Evolutionary conservation across 257 asterid genomes (phyloP), one percentile per base, ranked within the genome.

Genomic region (Solanum gandarillasii): DNA sequence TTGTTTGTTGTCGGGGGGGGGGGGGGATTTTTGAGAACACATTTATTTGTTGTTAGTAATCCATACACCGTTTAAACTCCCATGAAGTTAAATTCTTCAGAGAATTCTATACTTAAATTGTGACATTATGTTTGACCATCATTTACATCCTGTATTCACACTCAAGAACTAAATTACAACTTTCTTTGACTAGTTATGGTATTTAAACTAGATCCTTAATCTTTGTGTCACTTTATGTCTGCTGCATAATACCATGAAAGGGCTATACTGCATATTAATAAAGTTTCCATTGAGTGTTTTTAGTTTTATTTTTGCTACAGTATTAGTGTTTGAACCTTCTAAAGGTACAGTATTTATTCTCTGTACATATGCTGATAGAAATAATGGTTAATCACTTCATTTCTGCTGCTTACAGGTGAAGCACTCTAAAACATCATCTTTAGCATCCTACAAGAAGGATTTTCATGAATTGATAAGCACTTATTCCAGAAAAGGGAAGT

Each of bases 391-490:
- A 41, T 25, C 62, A 78, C 14, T 41, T 78, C 62, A 25, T 68
- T n/a, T 38, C 79, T 60, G 23, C 6, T 38, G 31, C 89, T 88
- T 92, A 88, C 95, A 93, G 97, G 97, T 94, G 86, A 91, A 92
- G 88, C 94, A 94, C 89, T 92, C 95, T 92, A 93, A 89, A 87
- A 94, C 96, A 79, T 89, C 94, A 87, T 92, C 95, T 72, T 32
- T 78, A 39, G 88, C 92, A 82, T 93, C 96, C 84, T 94, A 93
- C 83, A 91, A 89, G 90, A 92, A 90, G 88, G 97, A 94, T 90
- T 92, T 95, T 72, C 78, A 86, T 74, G 94, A 93, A 85, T 62
- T 94, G 86, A 86, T 95, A 83, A 91, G 87, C 41, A 81, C 86
- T 65, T 94, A 93, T 87, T 87, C 92, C 74, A 89, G 86, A 84